phyloP scores from a whole-genome alignment of 176 grass and related monocot genomes.

The Bromus sterilis region DNA sequence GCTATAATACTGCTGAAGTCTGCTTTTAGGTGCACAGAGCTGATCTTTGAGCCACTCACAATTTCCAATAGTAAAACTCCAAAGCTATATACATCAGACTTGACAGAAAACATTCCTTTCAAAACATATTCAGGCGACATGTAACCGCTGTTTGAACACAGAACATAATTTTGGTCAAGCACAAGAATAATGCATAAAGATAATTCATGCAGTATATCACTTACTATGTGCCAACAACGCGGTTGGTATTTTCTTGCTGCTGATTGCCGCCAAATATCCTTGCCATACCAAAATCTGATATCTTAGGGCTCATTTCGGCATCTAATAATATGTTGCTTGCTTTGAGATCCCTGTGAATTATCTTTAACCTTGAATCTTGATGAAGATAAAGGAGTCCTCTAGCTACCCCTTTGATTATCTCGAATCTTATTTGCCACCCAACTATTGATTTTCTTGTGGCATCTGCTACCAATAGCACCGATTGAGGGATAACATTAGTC shows the following conservation, averaged over 20 bases:
- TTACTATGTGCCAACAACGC: slow-evolving; percentile 39
- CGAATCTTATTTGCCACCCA: slow-evolving; percentile 20
- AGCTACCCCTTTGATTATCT: slow-evolving; percentile 41
- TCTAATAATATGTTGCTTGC: slow-evolving; percentile 21
- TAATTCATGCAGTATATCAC: background rate
- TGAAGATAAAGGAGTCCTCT: slow-evolving; percentile 47
- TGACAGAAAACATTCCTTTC: slow-evolving; percentile 38
- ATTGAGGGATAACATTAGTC: too few species aligned
- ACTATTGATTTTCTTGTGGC: background rate
- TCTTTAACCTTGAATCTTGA: slow-evolving; percentile 33
- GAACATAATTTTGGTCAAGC: background rate
- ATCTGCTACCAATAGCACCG: background rate
- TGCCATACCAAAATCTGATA: slow-evolving; percentile 38
- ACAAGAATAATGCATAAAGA: background rate
- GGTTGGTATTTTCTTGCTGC: slow-evolving; percentile 7
- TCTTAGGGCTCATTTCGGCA: slow-evolving; percentile 24
- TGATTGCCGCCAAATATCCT: slow-evolving; percentile 23
- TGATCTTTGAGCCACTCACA: slow-evolving; percentile 35
- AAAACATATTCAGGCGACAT: slow-evolving; percentile 52
- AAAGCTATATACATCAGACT: slow-evolving; percentile 44
- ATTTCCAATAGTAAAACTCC: slow-evolving; percentile 34
- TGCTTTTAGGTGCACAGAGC: background rate
- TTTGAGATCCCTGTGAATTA: slow-evolving; percentile 34
- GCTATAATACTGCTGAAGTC: slow-evolving; percentile 11
- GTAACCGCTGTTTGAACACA: slow-evolving; percentile 25